Conservation (phyloP, 2,329 filamentous ascomycete genomes). For the Colletotrichum siamense region DNA sequence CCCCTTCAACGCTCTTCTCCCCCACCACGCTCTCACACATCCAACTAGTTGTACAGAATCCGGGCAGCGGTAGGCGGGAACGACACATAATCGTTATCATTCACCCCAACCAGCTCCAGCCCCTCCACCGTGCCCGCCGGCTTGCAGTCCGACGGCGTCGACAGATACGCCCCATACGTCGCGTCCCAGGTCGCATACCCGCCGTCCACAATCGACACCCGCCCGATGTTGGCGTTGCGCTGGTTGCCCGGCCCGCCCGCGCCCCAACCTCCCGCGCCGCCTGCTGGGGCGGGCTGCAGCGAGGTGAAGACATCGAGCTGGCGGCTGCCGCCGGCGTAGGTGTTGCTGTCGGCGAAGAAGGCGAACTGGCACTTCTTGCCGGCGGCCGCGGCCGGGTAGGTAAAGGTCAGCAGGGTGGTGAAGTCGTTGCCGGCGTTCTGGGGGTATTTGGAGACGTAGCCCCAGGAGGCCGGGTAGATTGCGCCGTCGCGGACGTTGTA, state of each 20-base stretch:
- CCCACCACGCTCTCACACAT: background rate
- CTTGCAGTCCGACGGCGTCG: conserved; percentile 19
- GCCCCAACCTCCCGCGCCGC: conserved; percentile 24
- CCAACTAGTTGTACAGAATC: conserved; percentile 10
- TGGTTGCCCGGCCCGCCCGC: conserved; percentile 31
- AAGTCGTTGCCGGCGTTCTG: conserved; percentile 29
- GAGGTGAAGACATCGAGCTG: conserved; percentile 33
- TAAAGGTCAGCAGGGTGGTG: conserved; percentile 33
- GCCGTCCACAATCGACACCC: background rate
- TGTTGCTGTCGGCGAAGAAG: conserved; percentile 27
- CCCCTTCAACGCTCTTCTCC: background rate
- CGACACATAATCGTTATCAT: conserved; percentile 17
- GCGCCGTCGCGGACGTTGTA: conserved; percentile 29
- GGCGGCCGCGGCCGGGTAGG: conserved; percentile 25
- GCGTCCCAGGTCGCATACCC: conserved; percentile 17
- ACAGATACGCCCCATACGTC: conserved; percentile 17
- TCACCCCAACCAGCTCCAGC: conserved; percentile 22
- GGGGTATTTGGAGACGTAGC: conserved; percentile 25
- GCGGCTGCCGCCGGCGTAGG: conserved; percentile 23
- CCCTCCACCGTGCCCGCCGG: conserved; percentile 15
- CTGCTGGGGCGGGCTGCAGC: conserved; percentile 1
- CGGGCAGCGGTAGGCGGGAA: conserved; percentile 9
- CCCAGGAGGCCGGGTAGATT: conserved; percentile 20
- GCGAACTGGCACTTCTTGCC: conserved; percentile 30
- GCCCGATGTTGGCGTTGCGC: conserved; percentile 26